A percentile compares a stretch with the other conserved stretches of the same genome.
phyloP scores from a whole-genome alignment of 106 monocot genomes.

The Allium cepa region DNA sequence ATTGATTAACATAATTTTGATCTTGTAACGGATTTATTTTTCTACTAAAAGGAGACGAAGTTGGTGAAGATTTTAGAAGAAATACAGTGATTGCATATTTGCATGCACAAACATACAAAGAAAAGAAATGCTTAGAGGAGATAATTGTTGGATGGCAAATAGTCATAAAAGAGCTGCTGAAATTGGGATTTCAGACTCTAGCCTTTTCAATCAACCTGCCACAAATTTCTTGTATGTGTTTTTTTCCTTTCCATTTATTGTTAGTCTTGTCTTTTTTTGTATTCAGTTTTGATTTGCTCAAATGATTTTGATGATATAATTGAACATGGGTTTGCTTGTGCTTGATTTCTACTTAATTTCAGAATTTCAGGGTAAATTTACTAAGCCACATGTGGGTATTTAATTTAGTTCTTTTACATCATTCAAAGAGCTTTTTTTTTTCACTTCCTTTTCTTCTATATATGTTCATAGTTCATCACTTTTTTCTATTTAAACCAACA shows the following conservation, averaged over 20 bases:
- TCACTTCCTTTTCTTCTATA: neutral
- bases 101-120: no score
- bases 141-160: slow-evolving; percentile 9
- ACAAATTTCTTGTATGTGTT: slow-evolving; percentile 42
- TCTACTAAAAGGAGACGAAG: neutral
- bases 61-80: neutral
- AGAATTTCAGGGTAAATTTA: neutral
- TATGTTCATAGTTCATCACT: neutral
- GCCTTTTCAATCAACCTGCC: slow-evolving; percentile 31
- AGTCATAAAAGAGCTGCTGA: slow-evolving; percentile 35
- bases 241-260: neutral
- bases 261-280: slow-evolving; percentile 2
- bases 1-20: neutral
- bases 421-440: neutral
- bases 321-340: no score
- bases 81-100: neutral
- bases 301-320: neutral
- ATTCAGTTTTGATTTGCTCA: neutral
- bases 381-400: neutral
- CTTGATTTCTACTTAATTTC: no score
- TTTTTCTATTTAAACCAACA: neutral
- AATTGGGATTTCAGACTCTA: slow-evolving; percentile 38
- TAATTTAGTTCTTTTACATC: neutral
- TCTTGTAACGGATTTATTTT: neutral
- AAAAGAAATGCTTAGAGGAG: slow-evolving; percentile 3